A percentile compares a stretch with the other conserved stretches of the same genome.
phyloP scores from a whole-genome alignment of 768 basidiomycete genomes.

The Cubamyces lactineus region DNA sequence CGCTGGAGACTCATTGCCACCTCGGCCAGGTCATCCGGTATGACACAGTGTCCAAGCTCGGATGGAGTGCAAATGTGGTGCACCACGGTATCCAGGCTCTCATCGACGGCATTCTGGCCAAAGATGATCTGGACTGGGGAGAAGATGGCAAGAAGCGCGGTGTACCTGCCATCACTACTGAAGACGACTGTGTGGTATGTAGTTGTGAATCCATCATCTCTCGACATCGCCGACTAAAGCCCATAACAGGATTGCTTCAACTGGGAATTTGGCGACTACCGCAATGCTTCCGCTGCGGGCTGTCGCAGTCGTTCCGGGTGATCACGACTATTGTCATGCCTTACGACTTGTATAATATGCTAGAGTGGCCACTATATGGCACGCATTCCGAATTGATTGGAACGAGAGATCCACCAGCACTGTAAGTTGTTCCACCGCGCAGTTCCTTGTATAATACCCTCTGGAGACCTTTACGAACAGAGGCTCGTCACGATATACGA shows the following conservation, averaged over 20 bases:
- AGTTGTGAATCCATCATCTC: background rate
- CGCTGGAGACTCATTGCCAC: constrained; percentile 86
- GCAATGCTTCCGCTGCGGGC: constrained; percentile 20
- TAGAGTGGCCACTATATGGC: background rate
- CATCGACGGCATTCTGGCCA: constrained; percentile 65
- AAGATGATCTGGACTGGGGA: constrained; percentile 38
- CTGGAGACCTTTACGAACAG: too few species aligned
- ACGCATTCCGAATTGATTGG: too few species aligned
- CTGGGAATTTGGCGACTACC: constrained; percentile 65
- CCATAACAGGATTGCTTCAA: constrained; percentile 64
- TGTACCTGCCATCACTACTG: constrained; percentile 54
- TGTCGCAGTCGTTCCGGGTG: background rate
- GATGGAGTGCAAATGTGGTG: constrained; percentile 77
- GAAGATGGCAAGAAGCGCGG: constrained; percentile 33
- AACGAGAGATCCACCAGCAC: too few species aligned
- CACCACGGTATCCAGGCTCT: constrained; percentile 74
- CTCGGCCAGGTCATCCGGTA: constrained; percentile 81
- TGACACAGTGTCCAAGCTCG: constrained; percentile 81
- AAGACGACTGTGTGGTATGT: constrained; percentile 68
- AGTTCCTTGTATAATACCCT: too few species aligned
- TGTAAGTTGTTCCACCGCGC: too few species aligned
- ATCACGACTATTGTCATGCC: too few species aligned
- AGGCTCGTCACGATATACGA: too few species aligned
- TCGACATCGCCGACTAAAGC: background rate
- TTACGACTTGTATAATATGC: background rate